These are phyloP conservation scores for Digitaria exilis DNA, from an alignment of 202 grass and related monocot species.

Conservation along the genomic window DNA sequence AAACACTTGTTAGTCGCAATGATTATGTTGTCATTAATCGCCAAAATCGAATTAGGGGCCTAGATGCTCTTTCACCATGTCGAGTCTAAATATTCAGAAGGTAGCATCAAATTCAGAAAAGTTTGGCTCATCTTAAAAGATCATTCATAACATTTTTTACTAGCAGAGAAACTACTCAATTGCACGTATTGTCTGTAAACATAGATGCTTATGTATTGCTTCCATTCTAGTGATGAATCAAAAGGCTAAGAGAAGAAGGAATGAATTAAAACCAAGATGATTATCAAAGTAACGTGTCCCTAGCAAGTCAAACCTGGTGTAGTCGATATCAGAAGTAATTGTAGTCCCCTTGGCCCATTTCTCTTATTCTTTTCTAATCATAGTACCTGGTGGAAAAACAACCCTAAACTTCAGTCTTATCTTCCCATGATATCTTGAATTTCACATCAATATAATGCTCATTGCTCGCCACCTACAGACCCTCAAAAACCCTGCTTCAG, in stretches of 20 bases:
- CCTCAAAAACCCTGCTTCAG: conserved; percentile 44
- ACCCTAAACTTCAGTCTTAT: conserved; percentile 74
- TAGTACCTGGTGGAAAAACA: conserved; percentile 15
- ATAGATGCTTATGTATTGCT: neutral
- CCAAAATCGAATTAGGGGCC: no score
- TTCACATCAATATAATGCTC: neutral
- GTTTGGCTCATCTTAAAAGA: no score
- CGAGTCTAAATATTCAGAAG: neutral
- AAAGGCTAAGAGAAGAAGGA: neutral
- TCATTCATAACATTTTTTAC: neutral
- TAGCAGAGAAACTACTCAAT: neutral
- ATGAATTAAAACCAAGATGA: neutral
- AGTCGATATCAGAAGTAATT: neutral
- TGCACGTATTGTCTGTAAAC: neutral
- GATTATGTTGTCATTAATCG: no score
- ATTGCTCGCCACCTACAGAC: conserved; percentile 29
- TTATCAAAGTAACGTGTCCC: neutral
- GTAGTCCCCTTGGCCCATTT: neutral
- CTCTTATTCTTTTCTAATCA: neutral
- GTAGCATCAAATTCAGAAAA: no score
- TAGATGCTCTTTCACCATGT: no score
- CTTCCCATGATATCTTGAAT: conserved; percentile 59
- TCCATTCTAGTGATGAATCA: neutral
- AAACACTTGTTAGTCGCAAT: no score
- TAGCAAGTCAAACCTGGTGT: neutral